Evolutionary conservation across 345 rosid genomes (phyloP), one percentile per base, ranked within the genome.

Genomic region (Trapa incisa): DNA sequence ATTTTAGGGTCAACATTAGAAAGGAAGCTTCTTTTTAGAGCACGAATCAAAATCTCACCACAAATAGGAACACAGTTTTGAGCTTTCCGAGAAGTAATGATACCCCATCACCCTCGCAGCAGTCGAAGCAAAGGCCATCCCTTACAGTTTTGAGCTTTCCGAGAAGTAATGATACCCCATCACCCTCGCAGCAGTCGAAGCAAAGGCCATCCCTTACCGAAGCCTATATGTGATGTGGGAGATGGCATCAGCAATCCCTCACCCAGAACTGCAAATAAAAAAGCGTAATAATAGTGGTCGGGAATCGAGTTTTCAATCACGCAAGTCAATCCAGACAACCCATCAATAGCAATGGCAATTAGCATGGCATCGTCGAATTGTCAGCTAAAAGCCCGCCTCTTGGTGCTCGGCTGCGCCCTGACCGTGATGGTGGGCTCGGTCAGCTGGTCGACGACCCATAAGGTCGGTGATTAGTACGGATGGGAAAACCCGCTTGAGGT

Each of bases 341-440:
- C 29, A 22, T 54, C 60, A 35, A 29, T 16, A 45, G 11, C 32
- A 64, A 64, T 64, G 66, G 47, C 42, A 13, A 37, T 22, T 22
- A 22, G 29, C 29, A 22, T 32, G 37, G 37, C 37, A 14, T 35
- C n/a, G 11, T 45, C 48, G 6, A 45, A 3, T 11, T 11, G 48
- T 1, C 1, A 22, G 29, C 29, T 22, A 22, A 22, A 22, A 22
- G 29, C 29, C 29, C 29, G 78, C 38, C 69, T 79, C 35, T 78
- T 85, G 45, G 64, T 84, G 67, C 73, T 77, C 60, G 70, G 68
- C 73, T 85, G 84, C 66, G 84, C 87, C 7, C 76, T 80, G 75
- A n/a, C 63, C 56, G 48, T 62, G 64, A 52, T 63, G 68, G 35
- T 73, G 56, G 72, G 67, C 32, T 53, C 71, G 3, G 47, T 67